Conservation (phyloP, 495 filamentous ascomycete genomes). For the Xylaria bambusicola region DNA sequence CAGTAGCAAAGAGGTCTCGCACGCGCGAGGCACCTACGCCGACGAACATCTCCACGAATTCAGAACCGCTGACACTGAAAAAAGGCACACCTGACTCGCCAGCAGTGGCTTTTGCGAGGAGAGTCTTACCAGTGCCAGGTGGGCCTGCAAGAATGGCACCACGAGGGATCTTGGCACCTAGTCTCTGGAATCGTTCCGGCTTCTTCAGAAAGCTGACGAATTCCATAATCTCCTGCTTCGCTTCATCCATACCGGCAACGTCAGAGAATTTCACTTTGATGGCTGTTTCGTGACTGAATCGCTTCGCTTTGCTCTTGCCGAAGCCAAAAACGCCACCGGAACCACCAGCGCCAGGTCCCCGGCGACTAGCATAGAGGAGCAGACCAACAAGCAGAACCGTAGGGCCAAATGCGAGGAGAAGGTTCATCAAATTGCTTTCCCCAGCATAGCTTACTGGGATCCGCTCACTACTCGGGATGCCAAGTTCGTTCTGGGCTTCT, state of each 20-base stretch:
- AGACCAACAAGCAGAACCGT: constrained; percentile 82
- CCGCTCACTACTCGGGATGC: constrained; percentile 77
- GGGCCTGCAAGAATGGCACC: constrained; percentile 95
- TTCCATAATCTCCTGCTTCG: constrained; percentile 98
- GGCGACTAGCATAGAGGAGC: constrained; percentile 72
- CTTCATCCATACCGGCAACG: constrained; percentile 98
- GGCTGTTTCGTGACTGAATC: constrained; percentile 94
- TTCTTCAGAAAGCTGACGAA: constrained; percentile 95
- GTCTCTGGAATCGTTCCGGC: constrained; percentile 83
- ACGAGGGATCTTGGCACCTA: constrained; percentile 96
- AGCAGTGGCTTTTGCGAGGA: constrained; percentile 95
- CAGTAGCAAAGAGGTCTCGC: constrained; percentile 90
- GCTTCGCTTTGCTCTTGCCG: constrained; percentile 90
- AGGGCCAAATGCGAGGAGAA: constrained; percentile 79
- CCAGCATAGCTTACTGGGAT: constrained; percentile 89
- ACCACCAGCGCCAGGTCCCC: constrained; percentile 60
- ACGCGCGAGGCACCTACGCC: constrained; percentile 96
- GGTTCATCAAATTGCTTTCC: constrained; percentile 65
- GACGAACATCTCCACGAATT: constrained; percentile 99
- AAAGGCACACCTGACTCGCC: constrained; percentile 98
- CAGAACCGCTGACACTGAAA: constrained; percentile 96
- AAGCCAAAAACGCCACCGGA: constrained; percentile 88
- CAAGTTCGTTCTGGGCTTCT: constrained; percentile 80
- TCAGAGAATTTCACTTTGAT: constrained; percentile 96
- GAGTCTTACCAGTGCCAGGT: constrained; percentile 96